These are phyloP conservation scores for Omphalotus guepiniiformis DNA, from an alignment of 768 basidiomycete genomes.

Conservation along the genomic window DNA sequence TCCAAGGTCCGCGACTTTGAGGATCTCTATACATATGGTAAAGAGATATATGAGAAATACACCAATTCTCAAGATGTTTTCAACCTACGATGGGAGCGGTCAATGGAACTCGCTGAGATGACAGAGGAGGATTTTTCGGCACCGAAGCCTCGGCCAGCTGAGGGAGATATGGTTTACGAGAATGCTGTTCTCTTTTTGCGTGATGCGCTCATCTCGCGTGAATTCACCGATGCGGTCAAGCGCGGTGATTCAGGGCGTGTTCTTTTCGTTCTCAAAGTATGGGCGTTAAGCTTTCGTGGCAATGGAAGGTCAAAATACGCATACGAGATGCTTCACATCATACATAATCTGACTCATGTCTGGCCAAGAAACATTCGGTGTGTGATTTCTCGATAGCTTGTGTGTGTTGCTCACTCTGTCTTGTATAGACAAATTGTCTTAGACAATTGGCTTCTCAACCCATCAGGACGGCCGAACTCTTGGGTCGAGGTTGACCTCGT, in stretches of 20 bases:
- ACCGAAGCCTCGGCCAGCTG: background rate
- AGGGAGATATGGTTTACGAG: conserved; percentile 20
- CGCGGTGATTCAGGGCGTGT: conserved; percentile 25
- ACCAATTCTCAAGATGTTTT: conserved; percentile 13
- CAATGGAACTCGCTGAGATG: too few species aligned
- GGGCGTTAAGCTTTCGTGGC: conserved; percentile 20
- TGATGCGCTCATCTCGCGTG: conserved; percentile 20
- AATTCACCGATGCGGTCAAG: conserved; percentile 25
- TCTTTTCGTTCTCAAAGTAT: conserved; percentile 18
- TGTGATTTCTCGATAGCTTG: conserved; percentile 2
- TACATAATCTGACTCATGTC: conserved; percentile 23
- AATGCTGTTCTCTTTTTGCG: conserved; percentile 25
- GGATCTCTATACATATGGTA: conserved; percentile 16
- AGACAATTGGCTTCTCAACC: conserved; percentile 31
- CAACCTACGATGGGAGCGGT: conserved; percentile 16
- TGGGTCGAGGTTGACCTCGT: conserved; percentile 27
- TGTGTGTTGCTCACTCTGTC: background rate
- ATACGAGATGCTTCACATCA: conserved; percentile 23
- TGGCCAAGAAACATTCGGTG: conserved; percentile 23
- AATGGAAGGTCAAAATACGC: conserved; percentile 25
- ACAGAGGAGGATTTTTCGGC: too few species aligned
- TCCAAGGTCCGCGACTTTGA: conserved; percentile 13
- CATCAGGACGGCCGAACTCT: conserved; percentile 16
- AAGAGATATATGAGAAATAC: conserved; percentile 18
- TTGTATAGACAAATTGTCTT: conserved; percentile 20